Evolutionary conservation across 352 stramenopile genomes (phyloP), one percentile per base, ranked within the genome.

Genomic region (Blastocystis sp.): DNA sequence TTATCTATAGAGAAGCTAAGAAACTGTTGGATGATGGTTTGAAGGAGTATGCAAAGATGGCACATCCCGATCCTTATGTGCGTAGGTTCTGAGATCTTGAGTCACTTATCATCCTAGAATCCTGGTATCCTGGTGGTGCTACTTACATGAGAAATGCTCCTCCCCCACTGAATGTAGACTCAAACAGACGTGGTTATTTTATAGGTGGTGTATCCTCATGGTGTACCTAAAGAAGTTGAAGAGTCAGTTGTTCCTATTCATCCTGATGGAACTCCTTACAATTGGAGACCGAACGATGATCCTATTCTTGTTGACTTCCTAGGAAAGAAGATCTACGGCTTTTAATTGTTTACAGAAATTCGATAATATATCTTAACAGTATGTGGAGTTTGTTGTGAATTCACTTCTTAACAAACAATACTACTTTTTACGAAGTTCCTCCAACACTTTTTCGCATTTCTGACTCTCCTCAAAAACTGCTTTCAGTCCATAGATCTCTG

Each of bases 271-370:
- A 88, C 62, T 81, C 77, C 77, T 53, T 88, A 88, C 48, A 88
- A 73, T 33, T 88, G 77, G 77, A 88, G 77, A 88, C 77, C 77
- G n/a, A 88, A 88, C 54, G 35, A 88, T 42, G 77, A 88, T 58
- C 58, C 58, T 58, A 70, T 88, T 35, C 54, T 88, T 30, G 62
- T 88, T n/a, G 77, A 88, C 73, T 88, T 88, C 62, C 33, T 77
- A 22, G 77, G 77, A 77, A 88, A 88, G 62, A 88, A 54, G 44
- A 70, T 88, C 22, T 81, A 44, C 33, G 70, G 70, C 42, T 81
- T 81, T 81, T 81, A 81, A 24, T 81, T 81, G 70, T 60, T 81
- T 81, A 81, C 44, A 62, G 70, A 81, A 81, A 81, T 64, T 35
- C 30, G 57, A 64, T 64, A 64, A 35, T 37, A 81, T 81, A 81